A percentile compares a stretch with the other conserved stretches of the same genome.
phyloP scores from a whole-genome alignment of 495 filamentous ascomycete species.

The Trypethelium eluteriae region DNA sequence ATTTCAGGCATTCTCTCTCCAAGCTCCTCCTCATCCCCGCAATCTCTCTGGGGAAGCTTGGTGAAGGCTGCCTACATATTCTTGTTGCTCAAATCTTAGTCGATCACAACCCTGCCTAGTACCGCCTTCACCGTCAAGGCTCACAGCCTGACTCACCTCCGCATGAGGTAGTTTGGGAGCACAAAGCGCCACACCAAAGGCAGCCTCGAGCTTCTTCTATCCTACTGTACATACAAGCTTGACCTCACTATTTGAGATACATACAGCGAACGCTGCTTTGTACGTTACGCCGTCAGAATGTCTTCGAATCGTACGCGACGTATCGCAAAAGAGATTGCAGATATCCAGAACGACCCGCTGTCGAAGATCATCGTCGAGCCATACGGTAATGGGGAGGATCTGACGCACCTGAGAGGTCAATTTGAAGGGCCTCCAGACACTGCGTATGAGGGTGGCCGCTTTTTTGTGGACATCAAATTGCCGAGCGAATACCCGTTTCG shows the following conservation, averaged over 20 bases:
- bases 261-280: not conserved
- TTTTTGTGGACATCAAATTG: constrained; percentile 75
- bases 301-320: constrained; percentile 70
- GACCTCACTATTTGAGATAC: not conserved
- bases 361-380: constrained; percentile 60
- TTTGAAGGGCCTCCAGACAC: constrained; percentile 87
- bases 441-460: constrained; percentile 86
- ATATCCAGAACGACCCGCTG: constrained; percentile 69
- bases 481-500: constrained; percentile 89
- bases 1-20: constrained; percentile 4
- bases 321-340: constrained; percentile 82
- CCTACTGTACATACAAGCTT: not conserved
- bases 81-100: not conserved
- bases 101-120: not conserved
- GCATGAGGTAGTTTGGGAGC: constrained; percentile 3
- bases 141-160: constrained; percentile 10
- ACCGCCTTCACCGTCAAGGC: not conserved
- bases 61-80: not conserved
- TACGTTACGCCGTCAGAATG: constrained; percentile 43
- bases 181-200: not conserved
- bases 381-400: constrained; percentile 55
- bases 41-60: not conserved
- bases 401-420: constrained; percentile 75
- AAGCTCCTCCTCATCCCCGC: not conserved
- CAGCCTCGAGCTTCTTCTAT: not conserved